phyloP scores from a whole-genome alignment of 1,139 yeast genomes.

The Hemisphaericaspora subhashii region DNA sequence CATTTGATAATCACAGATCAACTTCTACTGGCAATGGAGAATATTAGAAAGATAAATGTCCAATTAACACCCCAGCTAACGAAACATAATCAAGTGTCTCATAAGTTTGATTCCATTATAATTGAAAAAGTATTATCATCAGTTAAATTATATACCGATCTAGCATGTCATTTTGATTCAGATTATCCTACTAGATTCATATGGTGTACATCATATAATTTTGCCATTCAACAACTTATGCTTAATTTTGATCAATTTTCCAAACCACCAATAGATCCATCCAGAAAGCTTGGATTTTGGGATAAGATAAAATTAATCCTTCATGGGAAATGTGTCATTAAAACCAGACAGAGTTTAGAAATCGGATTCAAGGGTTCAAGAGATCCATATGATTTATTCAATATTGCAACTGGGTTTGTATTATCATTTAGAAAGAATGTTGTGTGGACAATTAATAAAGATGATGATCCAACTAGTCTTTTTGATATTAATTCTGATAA shows the following conservation, averaged over 20 bases:
- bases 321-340: constrained; percentile 46
- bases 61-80: constrained; percentile 51
- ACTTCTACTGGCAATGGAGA: constrained; percentile 37
- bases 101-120: constrained; percentile 51
- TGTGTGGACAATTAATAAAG: constrained; percentile 40
- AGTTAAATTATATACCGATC: constrained; percentile 68
- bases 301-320: constrained; percentile 51
- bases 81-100: constrained; percentile 26
- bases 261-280: constrained; percentile 73
- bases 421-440: constrained; percentile 40
- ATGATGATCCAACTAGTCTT: constrained; percentile 40
- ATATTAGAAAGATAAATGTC: constrained; percentile 60
- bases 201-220: constrained; percentile 86
- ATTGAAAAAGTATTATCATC: constrained; percentile 79
- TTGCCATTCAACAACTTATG: constrained; percentile 82
- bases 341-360: constrained; percentile 45
- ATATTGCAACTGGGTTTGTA: constrained; percentile 41
- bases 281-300: constrained; percentile 58
- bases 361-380: constrained; percentile 52
- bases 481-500: constrained; percentile 38
- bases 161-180: constrained; percentile 57
- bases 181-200: constrained; percentile 64
- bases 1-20: constrained; percentile 51
- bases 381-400: constrained; percentile 46
- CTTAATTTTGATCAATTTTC: constrained; percentile 79